Conservation (phyloP, 345 rosid genomes). For the Arabis alpina region DNA sequence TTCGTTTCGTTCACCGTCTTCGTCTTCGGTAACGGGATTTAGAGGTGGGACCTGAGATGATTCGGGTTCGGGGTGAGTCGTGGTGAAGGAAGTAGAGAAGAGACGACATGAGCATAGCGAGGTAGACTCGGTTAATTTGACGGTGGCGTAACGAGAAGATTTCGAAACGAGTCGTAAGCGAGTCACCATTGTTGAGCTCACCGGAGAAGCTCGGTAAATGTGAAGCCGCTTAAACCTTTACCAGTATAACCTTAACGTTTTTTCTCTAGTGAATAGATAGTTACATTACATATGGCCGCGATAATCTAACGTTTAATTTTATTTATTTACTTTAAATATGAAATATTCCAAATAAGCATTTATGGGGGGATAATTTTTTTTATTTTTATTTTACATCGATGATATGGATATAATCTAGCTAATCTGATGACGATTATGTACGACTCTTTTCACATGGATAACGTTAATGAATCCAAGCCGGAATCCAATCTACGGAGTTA, state of each 20-base stretch:
- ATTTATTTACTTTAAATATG: background rate
- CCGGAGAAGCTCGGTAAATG: background rate
- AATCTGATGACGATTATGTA: too few species aligned
- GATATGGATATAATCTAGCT: too few species aligned
- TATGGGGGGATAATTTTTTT: too few species aligned
- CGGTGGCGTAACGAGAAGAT: slow-evolving; percentile 25
- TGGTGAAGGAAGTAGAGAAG: slow-evolving; percentile 26
- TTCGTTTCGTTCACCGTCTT: slow-evolving; percentile 47
- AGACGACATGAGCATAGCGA: slow-evolving; percentile 32
- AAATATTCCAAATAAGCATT: too few species aligned
- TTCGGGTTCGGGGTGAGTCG: slow-evolving; percentile 11
- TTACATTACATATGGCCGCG: background rate
- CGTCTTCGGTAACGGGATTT: slow-evolving; percentile 30
- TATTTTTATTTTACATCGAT: too few species aligned
- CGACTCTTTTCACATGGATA: too few species aligned
- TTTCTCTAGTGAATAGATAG: too few species aligned
- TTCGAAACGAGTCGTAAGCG: slow-evolving; percentile 25
- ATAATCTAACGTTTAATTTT: background rate
- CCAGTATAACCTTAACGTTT: too few species aligned
- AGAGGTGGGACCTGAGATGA: background rate
- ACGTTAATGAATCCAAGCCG: too few species aligned
- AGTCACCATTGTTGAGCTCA: slow-evolving; percentile 34
- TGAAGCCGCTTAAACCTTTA: too few species aligned
- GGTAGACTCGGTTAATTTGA: slow-evolving; percentile 14
- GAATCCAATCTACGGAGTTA: too few species aligned